phyloP scores from a whole-genome alignment of 495 filamentous ascomycete species.

The Rostrohypoxylon terebratum region DNA sequence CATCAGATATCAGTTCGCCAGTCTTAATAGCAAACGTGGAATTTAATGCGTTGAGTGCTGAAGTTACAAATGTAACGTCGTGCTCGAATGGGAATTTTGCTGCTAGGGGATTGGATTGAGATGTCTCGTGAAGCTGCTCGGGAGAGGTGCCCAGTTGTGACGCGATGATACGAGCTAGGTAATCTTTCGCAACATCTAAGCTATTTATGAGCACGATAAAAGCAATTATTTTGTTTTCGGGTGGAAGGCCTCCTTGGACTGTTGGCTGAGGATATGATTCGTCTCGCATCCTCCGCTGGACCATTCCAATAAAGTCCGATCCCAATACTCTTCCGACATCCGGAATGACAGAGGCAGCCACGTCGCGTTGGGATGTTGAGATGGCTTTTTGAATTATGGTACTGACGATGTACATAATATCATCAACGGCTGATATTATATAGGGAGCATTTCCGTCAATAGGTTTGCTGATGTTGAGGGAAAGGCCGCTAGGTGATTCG shows the following conservation, averaged over 20 bases:
- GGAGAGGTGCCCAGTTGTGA: slow-evolving; percentile 65
- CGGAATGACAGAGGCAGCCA: slow-evolving; percentile 81
- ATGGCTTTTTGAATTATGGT: slow-evolving; percentile 87
- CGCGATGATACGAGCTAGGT: slow-evolving; percentile 85
- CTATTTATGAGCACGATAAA: slow-evolving; percentile 97
- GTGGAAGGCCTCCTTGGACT: slow-evolving; percentile 80
- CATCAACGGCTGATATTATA: slow-evolving; percentile 95
- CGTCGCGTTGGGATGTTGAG: slow-evolving; percentile 80
- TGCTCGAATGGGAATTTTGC: slow-evolving; percentile 81
- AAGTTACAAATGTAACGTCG: slow-evolving; percentile 74
- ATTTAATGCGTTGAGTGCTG: slow-evolving; percentile 75
- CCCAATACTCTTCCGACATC: slow-evolving; percentile 87
- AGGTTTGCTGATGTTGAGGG: slow-evolving; percentile 74
- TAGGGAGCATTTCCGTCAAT: slow-evolving; percentile 82
- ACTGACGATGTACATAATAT: slow-evolving; percentile 99
- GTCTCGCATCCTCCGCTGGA: slow-evolving; percentile 96
- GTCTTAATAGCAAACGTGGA: slow-evolving; percentile 79
- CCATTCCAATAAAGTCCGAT: slow-evolving; percentile 95
- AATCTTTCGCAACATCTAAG: slow-evolving; percentile 89
- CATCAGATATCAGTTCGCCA: slow-evolving; percentile 83
- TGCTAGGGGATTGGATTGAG: slow-evolving; percentile 58
- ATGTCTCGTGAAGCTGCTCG: slow-evolving; percentile 45
- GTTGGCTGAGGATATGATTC: slow-evolving; percentile 85
- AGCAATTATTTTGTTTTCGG: slow-evolving; percentile 82
- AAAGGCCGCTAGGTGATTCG: slow-evolving; percentile 84